phyloP scores from a whole-genome alignment of 2,329 filamentous ascomycete genomes.

The Sphaerulina musiva region DNA sequence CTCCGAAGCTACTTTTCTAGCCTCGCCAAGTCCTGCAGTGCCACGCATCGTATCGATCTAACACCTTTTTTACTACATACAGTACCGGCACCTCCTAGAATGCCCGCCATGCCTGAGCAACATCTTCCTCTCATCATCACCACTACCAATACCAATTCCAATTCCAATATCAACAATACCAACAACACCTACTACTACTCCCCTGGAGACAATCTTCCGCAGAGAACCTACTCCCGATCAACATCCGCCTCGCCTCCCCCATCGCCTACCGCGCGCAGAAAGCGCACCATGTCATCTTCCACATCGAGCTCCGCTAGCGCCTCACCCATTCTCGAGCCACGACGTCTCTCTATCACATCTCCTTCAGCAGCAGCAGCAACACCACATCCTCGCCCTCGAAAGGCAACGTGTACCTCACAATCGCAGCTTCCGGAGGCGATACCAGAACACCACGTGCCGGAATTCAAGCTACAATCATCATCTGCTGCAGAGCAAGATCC shows the following conservation, averaged over 20 bases:
- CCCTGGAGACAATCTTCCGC: neutral
- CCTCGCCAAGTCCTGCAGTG: neutral
- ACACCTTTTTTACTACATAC: neutral
- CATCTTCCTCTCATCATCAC: neutral
- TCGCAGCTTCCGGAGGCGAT: conserved; percentile 21
- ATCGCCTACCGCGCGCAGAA: conserved; percentile 11
- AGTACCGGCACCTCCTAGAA: neutral
- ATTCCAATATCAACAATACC: neutral
- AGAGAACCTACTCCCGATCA: neutral
- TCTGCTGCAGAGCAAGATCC: conserved; percentile 29
- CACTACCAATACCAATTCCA: neutral
- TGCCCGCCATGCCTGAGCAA: neutral
- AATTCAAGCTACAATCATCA: conserved; percentile 1
- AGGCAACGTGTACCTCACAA: neutral
- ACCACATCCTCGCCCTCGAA: conserved; percentile 5
- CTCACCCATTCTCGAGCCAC: conserved; percentile 18
- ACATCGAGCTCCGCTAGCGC: conserved; percentile 22
- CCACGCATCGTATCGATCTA: neutral
- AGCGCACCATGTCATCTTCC: conserved; percentile 22
- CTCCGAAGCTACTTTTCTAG: conserved; percentile 4
- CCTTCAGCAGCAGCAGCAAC: conserved; percentile 32
- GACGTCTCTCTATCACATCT: conserved; percentile 13
- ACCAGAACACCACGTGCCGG: conserved; percentile 18
- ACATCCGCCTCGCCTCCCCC: neutral
- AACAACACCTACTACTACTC: neutral